Base-by-base conservation (phyloP, 768 basidiomycete species). In the Mycena crocata region DNA sequence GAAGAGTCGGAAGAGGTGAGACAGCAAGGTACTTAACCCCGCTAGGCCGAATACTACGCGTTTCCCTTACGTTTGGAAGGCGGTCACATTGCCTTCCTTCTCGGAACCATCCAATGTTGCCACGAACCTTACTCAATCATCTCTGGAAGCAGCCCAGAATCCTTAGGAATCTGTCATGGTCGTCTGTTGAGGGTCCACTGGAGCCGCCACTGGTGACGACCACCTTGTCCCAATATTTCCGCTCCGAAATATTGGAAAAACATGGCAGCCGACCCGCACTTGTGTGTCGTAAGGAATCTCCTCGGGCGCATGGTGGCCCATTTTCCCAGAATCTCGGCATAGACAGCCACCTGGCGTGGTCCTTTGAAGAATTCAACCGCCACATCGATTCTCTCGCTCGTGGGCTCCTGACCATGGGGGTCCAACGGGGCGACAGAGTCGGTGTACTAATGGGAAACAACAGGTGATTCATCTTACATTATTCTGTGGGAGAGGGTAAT, bases 381-480 rank as follows among this genome's bases (percentile, higher is more conserved):
- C 88, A 92, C 69, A 87, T 92, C 44, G 78, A 83, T 45, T 89
- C 92, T 5, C 82, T 93, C 8, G 88, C 93, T 2, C 81, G 91
- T 51, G 94, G 93, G 0, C 80, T 95, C 23, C 64, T 93, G 17
- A 77, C 77, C 1, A 78, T 94, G 79, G 93, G 93, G 19, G 89
- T 95, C 5, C 79, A 81, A 74, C 90, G 86, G 73, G 93, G 94
- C 0, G 92, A 94, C 69, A 82, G 93, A 10, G 88, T 95, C 24
- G 94, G 85, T 1, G 91, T 93, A 9, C 78, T 94, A 40, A 93
- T 95, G 93, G 93, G 93, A 6, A 95, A 94, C 66, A 92, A 87
- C 64, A 95, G 93, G 93, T 92, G 68, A 37, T 68, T 57, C 4
- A 30, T 28, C 42, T 37, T 23, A 1, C 49, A 23, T 17, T 9